Evolutionary conservation across 116 monocot genomes (phyloP).

Genomic region (Cymodocea nodosa): DNA sequence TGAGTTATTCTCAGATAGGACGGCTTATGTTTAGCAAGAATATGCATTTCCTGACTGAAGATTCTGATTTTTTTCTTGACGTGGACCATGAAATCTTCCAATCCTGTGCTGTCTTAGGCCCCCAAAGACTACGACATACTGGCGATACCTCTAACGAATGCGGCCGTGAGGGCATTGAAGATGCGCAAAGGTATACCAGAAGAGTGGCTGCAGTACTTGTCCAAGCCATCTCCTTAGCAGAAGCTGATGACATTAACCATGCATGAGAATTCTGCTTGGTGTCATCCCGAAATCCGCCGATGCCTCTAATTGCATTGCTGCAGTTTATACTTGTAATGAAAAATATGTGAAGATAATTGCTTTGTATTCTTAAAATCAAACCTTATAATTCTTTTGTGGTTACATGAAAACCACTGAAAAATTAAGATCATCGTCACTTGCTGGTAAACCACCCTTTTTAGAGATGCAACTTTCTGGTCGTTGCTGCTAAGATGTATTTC

Average conservation of each 20-base stretch:
- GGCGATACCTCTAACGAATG: slow-evolving; percentile 47
- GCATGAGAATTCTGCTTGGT: not conserved
- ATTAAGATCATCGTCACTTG: too few relatives aligned
- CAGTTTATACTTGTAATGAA: too few relatives aligned
- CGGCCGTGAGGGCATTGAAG: slow-evolving; percentile 52
- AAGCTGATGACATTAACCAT: not conserved
- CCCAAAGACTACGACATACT: slow-evolving; percentile 81
- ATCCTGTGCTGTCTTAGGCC: slow-evolving; percentile 21
- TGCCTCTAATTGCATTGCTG: not conserved
- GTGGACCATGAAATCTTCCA: not conserved
- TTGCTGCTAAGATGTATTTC: too few relatives aligned
- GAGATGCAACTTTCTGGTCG: too few relatives aligned
- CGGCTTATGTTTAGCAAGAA: not conserved
- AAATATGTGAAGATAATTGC: too few relatives aligned
- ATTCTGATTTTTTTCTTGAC: too few relatives aligned
- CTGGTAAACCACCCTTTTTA: too few relatives aligned
- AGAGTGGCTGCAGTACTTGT: slow-evolving; percentile 66
- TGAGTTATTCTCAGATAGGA: too few relatives aligned
- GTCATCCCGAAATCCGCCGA: not conserved
- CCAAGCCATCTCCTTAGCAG: slow-evolving; percentile 25
- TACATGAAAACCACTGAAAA: too few relatives aligned
- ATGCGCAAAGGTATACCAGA: slow-evolving; percentile 56
- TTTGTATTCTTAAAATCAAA: too few relatives aligned
- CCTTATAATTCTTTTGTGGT: too few relatives aligned
- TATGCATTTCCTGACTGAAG: not conserved